phyloP scores from a whole-genome alignment of 257 asterid species.

The Scutellaria minor region DNA sequence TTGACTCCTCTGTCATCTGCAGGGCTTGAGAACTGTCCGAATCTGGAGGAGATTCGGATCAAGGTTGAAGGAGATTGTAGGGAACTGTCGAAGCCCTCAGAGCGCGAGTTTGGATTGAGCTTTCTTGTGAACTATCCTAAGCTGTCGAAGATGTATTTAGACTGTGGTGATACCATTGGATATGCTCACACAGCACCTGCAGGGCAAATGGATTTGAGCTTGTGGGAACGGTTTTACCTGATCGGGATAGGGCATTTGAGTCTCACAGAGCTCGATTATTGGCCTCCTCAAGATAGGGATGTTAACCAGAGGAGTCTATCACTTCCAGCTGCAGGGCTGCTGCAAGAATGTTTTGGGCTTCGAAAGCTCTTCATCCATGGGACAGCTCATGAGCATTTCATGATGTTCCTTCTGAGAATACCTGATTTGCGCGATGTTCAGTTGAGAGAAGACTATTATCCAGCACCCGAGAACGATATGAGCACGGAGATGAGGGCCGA shows the following conservation, averaged over 20 bases:
- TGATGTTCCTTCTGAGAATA: constrained; percentile 60
- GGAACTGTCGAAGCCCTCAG: constrained; percentile 55
- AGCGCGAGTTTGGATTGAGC: constrained; percentile 67
- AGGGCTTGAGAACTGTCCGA: constrained; percentile 82
- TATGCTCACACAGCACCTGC: constrained; percentile 89
- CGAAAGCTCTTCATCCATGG: constrained; percentile 91
- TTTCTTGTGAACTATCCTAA: constrained; percentile 55
- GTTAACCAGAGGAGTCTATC: constrained; percentile 83
- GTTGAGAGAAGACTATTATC: constrained; percentile 88
- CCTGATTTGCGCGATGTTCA: constrained; percentile 73
- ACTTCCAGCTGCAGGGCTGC: constrained; percentile 82
- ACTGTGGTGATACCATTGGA: constrained; percentile 84
- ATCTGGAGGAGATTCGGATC: constrained; percentile 77
- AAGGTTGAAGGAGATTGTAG: constrained; percentile 93
- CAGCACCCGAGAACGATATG: constrained; percentile 96
- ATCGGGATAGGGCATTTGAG: constrained; percentile 57
- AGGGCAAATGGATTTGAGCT: constrained; percentile 92
- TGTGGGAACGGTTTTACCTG: constrained; percentile 83
- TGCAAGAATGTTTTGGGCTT: constrained; percentile 58
- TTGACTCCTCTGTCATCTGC: constrained; percentile 60
- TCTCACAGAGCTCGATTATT: constrained; percentile 75
- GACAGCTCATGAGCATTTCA: constrained; percentile 88
- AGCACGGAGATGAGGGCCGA: constrained; percentile 95
- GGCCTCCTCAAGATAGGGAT: constrained; percentile 95
- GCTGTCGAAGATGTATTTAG: constrained; percentile 72